Conservation (phyloP, 257 asterid genomes). For the Solanum raphanifolium region DNA sequence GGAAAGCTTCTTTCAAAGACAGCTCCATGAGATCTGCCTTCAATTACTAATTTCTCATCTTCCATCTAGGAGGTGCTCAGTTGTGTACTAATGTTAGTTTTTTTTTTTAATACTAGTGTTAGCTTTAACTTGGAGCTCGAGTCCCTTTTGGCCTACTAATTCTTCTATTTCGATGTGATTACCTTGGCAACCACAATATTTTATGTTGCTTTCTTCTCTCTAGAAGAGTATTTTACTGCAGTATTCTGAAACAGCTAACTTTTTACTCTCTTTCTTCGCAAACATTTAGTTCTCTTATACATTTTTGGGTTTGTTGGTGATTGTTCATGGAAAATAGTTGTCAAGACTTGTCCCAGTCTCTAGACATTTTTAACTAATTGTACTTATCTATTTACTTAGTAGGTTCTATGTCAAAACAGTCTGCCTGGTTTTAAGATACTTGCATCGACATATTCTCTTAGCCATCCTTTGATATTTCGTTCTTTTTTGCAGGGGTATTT, state of each 20-base stretch:
- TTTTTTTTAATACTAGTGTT: not conserved
- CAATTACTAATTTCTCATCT: not conserved
- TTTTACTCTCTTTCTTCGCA: not conserved
- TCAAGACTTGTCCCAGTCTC: not conserved
- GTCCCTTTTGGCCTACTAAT: not conserved
- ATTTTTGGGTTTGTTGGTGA: not conserved
- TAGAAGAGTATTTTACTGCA: not conserved
- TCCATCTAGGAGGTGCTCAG: not conserved
- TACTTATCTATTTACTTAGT: not conserved
- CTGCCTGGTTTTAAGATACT: not conserved
- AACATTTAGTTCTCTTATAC: not conserved
- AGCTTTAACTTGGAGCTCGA: not conserved
- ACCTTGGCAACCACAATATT: not conserved
- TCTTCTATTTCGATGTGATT: not conserved
- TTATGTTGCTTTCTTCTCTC: no score
- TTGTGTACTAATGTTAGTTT: not conserved
- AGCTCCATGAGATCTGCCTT: not conserved
- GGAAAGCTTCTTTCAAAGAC: not conserved
- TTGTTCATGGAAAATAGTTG: not conserved
- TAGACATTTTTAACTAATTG: not conserved
- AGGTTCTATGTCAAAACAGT: not conserved
- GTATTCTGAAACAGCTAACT: not conserved
- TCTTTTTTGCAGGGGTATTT: constrained; percentile 39
- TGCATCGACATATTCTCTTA: not conserved
- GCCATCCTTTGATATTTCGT: not conserved